phyloP scores from a whole-genome alignment of 2,329 filamentous ascomycete species.

The Cercospora citrullina region DNA sequence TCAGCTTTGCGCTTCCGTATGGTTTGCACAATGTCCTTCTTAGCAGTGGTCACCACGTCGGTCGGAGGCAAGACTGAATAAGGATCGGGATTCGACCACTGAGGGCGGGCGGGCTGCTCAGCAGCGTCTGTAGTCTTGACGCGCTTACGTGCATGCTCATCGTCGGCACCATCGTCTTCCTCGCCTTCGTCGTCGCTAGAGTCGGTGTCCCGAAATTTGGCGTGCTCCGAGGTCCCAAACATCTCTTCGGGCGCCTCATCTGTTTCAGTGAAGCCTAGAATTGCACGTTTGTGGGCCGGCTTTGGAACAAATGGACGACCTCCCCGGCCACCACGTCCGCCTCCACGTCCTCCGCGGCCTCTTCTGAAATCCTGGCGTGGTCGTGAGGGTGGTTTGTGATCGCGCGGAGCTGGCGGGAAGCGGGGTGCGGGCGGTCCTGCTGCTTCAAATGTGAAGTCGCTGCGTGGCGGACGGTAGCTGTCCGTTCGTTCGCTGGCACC shows the following conservation, averaged over 20 bases:
- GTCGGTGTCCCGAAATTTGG: conserved; percentile 47
- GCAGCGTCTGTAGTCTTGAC: conserved; percentile 35
- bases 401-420: conserved; percentile 26
- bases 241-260: conserved; percentile 48
- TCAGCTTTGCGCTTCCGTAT: conserved; percentile 85
- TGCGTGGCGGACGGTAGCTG: conserved; percentile 22
- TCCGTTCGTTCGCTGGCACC: conserved; percentile 25
- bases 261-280: conserved; percentile 44
- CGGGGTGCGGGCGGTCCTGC: conserved; percentile 25
- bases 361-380: not conserved
- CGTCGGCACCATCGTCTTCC: conserved; percentile 24
- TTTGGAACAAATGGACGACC: conserved; percentile 27
- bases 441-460: conserved; percentile 32
- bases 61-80: conserved; percentile 84
- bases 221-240: conserved; percentile 45
- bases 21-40: conserved; percentile 82
- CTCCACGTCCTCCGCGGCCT: conserved; percentile 15
- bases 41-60: conserved; percentile 71
- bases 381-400: conserved; percentile 8
- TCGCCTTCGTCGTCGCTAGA: conserved; percentile 42
- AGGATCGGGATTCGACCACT: conserved; percentile 95
- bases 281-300: conserved; percentile 47
- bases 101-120: conserved; percentile 54
- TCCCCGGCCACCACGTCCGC: conserved; percentile 15
- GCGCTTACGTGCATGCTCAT: conserved; percentile 36